Conservation (phyloP, 1,284 basidiomycete genomes). For the Laetiporus sulphureus region DNA sequence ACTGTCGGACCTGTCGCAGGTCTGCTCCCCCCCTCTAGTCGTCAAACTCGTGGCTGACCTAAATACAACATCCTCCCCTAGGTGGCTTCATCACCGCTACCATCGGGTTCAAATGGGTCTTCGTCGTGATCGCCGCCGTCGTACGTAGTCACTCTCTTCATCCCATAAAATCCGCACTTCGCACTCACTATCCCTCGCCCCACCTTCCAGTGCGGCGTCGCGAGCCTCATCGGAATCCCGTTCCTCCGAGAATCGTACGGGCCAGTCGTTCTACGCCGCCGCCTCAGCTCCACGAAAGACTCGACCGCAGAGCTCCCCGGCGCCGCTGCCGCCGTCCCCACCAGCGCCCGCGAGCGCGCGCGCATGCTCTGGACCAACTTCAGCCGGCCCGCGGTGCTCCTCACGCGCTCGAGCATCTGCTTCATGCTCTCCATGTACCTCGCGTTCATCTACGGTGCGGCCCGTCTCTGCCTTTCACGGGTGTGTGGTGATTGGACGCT, state of each 20-base stretch:
- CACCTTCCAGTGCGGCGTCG: slow-evolving; percentile 38
- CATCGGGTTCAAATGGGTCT: slow-evolving; percentile 54
- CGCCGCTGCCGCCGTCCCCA: slow-evolving; percentile 26
- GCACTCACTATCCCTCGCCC: no score
- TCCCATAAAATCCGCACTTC: no score
- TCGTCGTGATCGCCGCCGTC: slow-evolving; percentile 46
- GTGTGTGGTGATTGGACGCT: no score
- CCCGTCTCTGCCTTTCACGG: slow-evolving; percentile 16
- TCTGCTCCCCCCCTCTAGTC: no score
- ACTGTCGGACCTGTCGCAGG: slow-evolving; percentile 55
- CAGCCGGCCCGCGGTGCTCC: slow-evolving; percentile 42
- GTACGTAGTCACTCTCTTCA: no score
- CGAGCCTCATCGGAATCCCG: slow-evolving; percentile 42
- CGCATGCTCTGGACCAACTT: slow-evolving; percentile 40
- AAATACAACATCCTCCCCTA: no score
- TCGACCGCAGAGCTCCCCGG: slow-evolving; percentile 29
- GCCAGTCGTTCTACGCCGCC: slow-evolving; percentile 47
- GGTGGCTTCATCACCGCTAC: slow-evolving; percentile 56
- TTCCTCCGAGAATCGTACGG: slow-evolving; percentile 58
- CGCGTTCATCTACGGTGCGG: slow-evolving; percentile 61
- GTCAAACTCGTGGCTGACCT: no score
- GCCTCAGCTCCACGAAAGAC: no score
- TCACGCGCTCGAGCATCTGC: slow-evolving; percentile 52
- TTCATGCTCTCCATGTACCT: slow-evolving; percentile 55
- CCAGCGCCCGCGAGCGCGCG: slow-evolving; percentile 26